phyloP scores from a whole-genome alignment of 148 eudicot species.

The Linanthus parryae region DNA sequence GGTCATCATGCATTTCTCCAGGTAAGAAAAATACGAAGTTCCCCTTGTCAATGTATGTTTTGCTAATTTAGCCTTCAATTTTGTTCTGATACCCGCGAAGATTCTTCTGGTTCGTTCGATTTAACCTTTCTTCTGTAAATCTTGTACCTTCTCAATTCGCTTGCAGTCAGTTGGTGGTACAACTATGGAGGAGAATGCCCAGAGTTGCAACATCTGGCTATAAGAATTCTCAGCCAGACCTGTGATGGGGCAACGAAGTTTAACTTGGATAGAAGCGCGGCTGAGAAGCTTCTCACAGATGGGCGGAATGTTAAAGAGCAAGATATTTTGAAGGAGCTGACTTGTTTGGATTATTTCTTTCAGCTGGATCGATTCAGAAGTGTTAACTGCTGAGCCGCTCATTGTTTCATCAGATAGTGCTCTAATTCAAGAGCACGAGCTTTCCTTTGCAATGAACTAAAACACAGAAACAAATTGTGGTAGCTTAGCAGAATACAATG shows the following conservation, averaged over 20 bases:
- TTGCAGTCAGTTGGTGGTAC: constrained; percentile 64
- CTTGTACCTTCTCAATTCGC: neutral
- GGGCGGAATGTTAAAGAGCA: constrained; percentile 26
- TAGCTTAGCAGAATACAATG: too few relatives aligned
- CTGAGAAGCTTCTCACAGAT: constrained; percentile 37
- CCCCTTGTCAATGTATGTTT: neutral
- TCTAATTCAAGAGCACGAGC: too few relatives aligned
- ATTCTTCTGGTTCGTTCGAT: neutral
- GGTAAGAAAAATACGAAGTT: constrained; percentile 24
- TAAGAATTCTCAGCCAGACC: constrained; percentile 52
- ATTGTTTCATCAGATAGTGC: too few relatives aligned
- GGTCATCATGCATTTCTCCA: constrained; percentile 33
- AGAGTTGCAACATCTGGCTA: constrained; percentile 51
- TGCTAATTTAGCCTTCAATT: neutral
- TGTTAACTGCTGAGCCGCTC: too few relatives aligned
- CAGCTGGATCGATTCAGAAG: constrained; percentile 31
- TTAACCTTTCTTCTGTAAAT: constrained; percentile 5
- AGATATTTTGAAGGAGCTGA: constrained; percentile 21
- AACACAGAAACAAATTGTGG: too few relatives aligned
- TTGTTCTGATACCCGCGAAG: too few relatives aligned
- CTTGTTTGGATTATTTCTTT: constrained; percentile 44
- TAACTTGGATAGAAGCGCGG: constrained; percentile 43
- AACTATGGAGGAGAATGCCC: constrained; percentile 46
- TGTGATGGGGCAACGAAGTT: constrained; percentile 56
- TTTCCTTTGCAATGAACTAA: too few relatives aligned